phyloP scores from a whole-genome alignment of 805 yeast genomes.

The Grigorovia jiainica region DNA sequence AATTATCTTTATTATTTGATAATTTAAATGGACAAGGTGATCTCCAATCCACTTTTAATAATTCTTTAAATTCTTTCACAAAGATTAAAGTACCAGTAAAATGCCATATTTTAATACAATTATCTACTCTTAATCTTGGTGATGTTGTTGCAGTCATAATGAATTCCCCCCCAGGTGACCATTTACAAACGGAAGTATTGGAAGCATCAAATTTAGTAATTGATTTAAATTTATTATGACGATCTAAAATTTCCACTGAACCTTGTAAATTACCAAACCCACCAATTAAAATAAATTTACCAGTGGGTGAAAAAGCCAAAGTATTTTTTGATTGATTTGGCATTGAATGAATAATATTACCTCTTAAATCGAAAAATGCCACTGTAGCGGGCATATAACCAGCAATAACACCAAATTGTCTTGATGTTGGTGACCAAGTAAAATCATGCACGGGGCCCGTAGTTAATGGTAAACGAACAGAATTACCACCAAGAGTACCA shows the following conservation, averaged over 20 bases:
- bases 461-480: conserved; percentile 76
- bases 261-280: conserved; percentile 99
- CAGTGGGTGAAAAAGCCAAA: conserved; percentile 87
- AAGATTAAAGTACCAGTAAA: conserved; percentile 74
- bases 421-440: conserved; percentile 91
- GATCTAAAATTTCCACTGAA: conserved; percentile 87
- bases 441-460: conserved; percentile 97
- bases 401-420: conserved; percentile 94
- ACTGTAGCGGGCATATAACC: conserved; percentile 98
- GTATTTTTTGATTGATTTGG: conserved; percentile 88
- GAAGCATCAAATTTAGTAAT: conserved; percentile 80
- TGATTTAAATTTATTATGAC: conserved; percentile 73
- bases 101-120: conserved; percentile 91
- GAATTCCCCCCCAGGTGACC: conserved; percentile 96
- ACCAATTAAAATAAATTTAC: conserved; percentile 80
- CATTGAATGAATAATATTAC: conserved; percentile 72
- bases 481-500: conserved; percentile 88
- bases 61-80: conserved; percentile 71
- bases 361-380: conserved; percentile 88
- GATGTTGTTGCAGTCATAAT: conserved; percentile 93
- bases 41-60: conserved; percentile 78
- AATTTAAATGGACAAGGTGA: conserved; percentile 33
- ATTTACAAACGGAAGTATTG: conserved; percentile 91
- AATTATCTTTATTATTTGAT: conserved; percentile 8
- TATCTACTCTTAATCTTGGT: conserved; percentile 94